These are phyloP conservation scores for Castanea mollissima DNA, from an alignment of 306 rosid species.

Conservation along the genomic window DNA sequence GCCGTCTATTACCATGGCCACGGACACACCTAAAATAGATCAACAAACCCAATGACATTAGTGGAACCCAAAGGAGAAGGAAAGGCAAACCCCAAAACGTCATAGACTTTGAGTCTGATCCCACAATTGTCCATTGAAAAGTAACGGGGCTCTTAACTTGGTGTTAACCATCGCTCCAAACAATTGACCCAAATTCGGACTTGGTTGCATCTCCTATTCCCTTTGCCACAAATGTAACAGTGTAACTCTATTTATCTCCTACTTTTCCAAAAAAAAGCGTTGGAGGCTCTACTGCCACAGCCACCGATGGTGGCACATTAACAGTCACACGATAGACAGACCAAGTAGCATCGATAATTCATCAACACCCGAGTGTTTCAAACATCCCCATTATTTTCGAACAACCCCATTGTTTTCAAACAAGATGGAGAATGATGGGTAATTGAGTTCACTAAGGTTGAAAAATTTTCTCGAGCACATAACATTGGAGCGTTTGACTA, in stretches of 20 bases:
- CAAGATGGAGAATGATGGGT: slow-evolving; percentile 74
- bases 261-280: slow-evolving; percentile 55
- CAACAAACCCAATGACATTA: too few relatives aligned
- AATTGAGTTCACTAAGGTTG: slow-evolving; percentile 75
- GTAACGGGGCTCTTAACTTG: slow-evolving; percentile 71
- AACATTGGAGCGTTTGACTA: slow-evolving; percentile 47
- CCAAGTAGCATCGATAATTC: slow-evolving; percentile 52
- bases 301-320: slow-evolving; percentile 44
- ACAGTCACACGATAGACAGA: slow-evolving; percentile 45
- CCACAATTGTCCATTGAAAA: slow-evolving; percentile 53
- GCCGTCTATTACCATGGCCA: too few relatives aligned
- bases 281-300: slow-evolving; percentile 45
- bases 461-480: slow-evolving; percentile 50
- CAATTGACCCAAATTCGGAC: slow-evolving; percentile 62
- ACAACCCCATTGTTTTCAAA: slow-evolving; percentile 68
- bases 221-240: slow-evolving; percentile 58
- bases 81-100: too few relatives aligned
- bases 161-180: slow-evolving; percentile 62
- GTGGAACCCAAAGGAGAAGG: too few relatives aligned
- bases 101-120: too few relatives aligned
- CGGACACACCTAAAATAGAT: too few relatives aligned
- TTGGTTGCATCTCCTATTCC: slow-evolving; percentile 19
- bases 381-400: slow-evolving; percentile 61
- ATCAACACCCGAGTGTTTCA: slow-evolving; percentile 60
- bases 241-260: slow-evolving; percentile 60